Evolutionary conservation across 2,329 filamentous ascomycete species (phyloP), one percentile per base, ranked within the genome.

Genomic region (Fusarium circinatum): DNA sequence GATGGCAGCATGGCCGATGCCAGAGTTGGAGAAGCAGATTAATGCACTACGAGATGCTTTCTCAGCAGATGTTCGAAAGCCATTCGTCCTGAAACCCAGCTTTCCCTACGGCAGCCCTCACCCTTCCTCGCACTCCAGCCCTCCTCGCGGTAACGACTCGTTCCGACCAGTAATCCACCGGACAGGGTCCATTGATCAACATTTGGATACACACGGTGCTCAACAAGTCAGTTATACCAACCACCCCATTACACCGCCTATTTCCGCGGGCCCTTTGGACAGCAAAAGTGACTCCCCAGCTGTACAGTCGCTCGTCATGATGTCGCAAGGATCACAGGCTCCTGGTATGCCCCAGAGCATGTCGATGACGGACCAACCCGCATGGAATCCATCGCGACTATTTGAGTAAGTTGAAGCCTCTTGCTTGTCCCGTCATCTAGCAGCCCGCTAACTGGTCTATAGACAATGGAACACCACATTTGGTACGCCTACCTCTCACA

Each of bases 391-490:
- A 30, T 89, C 93, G 38, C 90, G 92, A 67, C 94, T 98, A 75
- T 96, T 97, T 88, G 94, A 96, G 94, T 97, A 89, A 88, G 94
- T 89, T 47, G 17, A n/a, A 36, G 17, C 17, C 17, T 14, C 36
- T 22, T 26, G 6, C 32, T 34, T 34, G 8, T 34, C 3, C 28
- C 10, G 14, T 32, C 6, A 28, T 15, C 24, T 52, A 39, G 26
- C 42, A 54, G 39, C 22, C 28, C 64, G 48, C 62, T 73, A 56
- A 70, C 60, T 44, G 36, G 48, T 24, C n/a, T 45, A 10, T 64
- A 97, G 95, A 82, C 94, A 98, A 86, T 98, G 96, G 95, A 95
- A 97, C 83, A 92, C 93, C 79, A 95, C 96, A 75, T 98, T 98
- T 85, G 94, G 94, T 86, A 93, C 92, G 82, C 90, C 90, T 58